Conservation (phyloP, 169 alveolate species). For the Ichthyophthirius multifiliis region DNA sequence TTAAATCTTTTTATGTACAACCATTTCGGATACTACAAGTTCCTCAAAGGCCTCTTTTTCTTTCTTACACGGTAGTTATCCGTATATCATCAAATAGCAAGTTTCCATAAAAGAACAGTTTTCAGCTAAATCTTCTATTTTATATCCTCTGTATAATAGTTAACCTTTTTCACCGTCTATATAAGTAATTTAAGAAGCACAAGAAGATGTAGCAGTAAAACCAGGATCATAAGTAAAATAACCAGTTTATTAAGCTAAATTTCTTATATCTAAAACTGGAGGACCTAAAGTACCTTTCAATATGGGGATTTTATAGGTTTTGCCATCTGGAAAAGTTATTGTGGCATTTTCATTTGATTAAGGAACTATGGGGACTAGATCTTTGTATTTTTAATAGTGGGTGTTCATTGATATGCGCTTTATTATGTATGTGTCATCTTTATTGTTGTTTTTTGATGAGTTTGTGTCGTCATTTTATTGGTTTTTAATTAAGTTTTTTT, state of each 20-base stretch:
- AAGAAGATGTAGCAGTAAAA: slow-evolving; percentile 64
- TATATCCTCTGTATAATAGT: slow-evolving; percentile 81
- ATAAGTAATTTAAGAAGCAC: slow-evolving; percentile 77
- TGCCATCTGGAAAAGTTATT: slow-evolving; percentile 68
- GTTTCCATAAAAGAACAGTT: slow-evolving; percentile 69
- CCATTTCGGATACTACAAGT: slow-evolving; percentile 71
- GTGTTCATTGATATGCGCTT: no score
- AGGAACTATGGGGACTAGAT: slow-evolving; percentile 36
- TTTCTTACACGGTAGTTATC: slow-evolving; percentile 70
- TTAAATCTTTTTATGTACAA: slow-evolving; percentile 71
- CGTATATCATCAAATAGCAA: slow-evolving; percentile 77
- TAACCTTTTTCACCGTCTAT: slow-evolving; percentile 86
- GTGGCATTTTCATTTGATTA: slow-evolving; percentile 39
- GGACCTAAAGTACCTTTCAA: slow-evolving; percentile 65
- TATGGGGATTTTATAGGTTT: slow-evolving; percentile 50
- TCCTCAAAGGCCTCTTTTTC: slow-evolving; percentile 59
- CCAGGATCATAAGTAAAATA: slow-evolving; percentile 78
- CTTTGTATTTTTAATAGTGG: no score
- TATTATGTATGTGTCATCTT: no score
- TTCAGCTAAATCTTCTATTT: slow-evolving; percentile 64
- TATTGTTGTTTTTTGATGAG: no score
- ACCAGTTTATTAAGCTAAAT: slow-evolving; percentile 52
- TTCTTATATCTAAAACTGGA: slow-evolving; percentile 66
- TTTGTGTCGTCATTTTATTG: no score
- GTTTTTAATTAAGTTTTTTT: no score